Percentiles rank a stretch among this genome's conserved stretches.
Conservation (phyloP, 208 protist species). For the Strigomonas culicis region DNA sequence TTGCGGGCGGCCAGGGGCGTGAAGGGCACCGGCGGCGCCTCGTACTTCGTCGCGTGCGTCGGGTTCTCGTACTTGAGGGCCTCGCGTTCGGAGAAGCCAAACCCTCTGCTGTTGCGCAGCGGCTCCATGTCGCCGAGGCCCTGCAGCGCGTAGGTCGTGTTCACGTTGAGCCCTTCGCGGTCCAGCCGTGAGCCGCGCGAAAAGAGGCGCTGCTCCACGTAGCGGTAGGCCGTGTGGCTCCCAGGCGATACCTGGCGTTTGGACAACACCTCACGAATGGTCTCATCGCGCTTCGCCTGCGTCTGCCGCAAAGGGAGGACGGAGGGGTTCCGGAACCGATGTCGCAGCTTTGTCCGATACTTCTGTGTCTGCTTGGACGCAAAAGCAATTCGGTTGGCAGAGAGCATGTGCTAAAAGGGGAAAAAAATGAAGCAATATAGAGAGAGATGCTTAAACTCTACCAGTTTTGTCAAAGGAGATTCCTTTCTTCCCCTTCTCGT, state of each 20-base stretch:
- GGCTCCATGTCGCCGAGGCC: constrained; percentile 87
- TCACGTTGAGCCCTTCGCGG: constrained; percentile 77
- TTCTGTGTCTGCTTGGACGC: constrained; percentile 44
- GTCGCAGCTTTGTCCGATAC: constrained; percentile 66
- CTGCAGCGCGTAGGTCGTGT: constrained; percentile 83
- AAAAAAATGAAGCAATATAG: neutral
- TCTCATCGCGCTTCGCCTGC: constrained; percentile 67
- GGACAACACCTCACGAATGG: constrained; percentile 54
- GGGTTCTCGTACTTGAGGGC: constrained; percentile 76
- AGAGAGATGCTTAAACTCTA: neutral
- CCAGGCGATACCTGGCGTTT: constrained; percentile 40
- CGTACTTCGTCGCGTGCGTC: constrained; percentile 66
- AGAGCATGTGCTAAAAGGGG: constrained; percentile 18
- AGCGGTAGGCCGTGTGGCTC: constrained; percentile 53
- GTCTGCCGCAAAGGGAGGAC: constrained; percentile 69
- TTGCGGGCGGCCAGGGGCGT: constrained; percentile 82
- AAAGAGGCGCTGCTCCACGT: constrained; percentile 82
- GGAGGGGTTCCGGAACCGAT: constrained; percentile 75
- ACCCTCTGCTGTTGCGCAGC: constrained; percentile 78
- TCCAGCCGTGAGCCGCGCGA: constrained; percentile 70
- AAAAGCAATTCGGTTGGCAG: constrained; percentile 13
- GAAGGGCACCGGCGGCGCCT: constrained; percentile 65
- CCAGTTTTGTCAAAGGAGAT: no score
- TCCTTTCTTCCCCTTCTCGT: no score
- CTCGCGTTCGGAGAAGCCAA: constrained; percentile 76